These are phyloP conservation scores for Pulveroboletus frians DNA, from an alignment of 768 basidiomycete genomes.

Conservation along the genomic window DNA sequence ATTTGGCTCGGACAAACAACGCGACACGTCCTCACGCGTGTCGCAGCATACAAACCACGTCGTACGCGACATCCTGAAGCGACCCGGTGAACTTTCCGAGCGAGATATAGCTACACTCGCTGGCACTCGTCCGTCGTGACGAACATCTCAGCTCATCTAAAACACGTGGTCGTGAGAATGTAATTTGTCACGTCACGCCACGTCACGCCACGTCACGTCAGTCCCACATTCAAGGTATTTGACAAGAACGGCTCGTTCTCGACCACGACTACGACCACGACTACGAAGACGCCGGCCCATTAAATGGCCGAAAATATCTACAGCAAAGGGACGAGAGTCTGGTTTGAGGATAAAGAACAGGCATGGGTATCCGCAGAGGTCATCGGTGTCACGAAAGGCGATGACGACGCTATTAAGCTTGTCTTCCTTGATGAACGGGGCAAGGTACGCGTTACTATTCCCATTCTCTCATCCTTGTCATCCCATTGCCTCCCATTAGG, in stretches of 20 bases:
- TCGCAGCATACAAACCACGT: no score
- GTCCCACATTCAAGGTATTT: background rate
- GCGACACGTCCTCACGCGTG: background rate
- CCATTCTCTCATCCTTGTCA: slow-evolving; percentile 1
- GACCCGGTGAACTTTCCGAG: no score
- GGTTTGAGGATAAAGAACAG: slow-evolving; percentile 92
- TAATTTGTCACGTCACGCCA: slow-evolving; percentile 26
- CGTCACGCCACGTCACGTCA: slow-evolving; percentile 14
- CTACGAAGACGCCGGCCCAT: slow-evolving; percentile 31
- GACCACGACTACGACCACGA: slow-evolving; percentile 21
- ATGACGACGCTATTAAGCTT: slow-evolving; percentile 75
- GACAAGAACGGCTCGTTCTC: slow-evolving; percentile 2
- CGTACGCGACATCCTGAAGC: no score
- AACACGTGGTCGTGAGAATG: slow-evolving; percentile 18
- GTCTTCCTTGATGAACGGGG: slow-evolving; percentile 86
- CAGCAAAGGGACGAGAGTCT: slow-evolving; percentile 84
- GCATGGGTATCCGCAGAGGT: slow-evolving; percentile 94
- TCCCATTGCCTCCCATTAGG: slow-evolving; percentile 39
- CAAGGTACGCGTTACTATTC: slow-evolving; percentile 52
- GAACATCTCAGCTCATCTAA: background rate
- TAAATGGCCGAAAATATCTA: slow-evolving; percentile 93
- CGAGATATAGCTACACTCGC: no score
- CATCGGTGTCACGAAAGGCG: slow-evolving; percentile 52
- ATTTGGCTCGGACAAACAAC: slow-evolving; percentile 24
- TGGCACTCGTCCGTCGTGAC: no score